These are phyloP conservation scores for Yamagishiella unicocca DNA, from an alignment of 139 green algal genomes.

Conservation along the genomic window DNA sequence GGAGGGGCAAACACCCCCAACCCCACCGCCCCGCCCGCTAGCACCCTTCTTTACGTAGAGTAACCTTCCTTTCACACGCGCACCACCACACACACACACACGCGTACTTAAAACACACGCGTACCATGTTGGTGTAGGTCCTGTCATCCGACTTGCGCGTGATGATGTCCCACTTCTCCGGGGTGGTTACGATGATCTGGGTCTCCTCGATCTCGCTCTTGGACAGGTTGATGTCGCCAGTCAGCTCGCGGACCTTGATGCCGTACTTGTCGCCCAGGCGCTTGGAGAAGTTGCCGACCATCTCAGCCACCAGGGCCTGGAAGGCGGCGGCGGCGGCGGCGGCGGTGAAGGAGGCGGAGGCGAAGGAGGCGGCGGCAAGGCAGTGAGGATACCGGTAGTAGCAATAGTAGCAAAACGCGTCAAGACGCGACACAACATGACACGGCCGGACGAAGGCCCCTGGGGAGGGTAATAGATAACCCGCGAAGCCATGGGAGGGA, in stretches of 20 bases:
- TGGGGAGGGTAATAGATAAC: too few species aligned
- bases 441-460: too few species aligned
- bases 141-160: constrained; percentile 95
- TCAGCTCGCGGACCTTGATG: constrained; percentile 86
- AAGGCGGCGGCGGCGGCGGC: too few species aligned
- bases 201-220: constrained; percentile 94
- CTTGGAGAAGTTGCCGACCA: constrained; percentile 95
- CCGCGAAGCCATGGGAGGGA: too few species aligned
- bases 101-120: not conserved
- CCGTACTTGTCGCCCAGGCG: constrained; percentile 73
- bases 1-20: not conserved
- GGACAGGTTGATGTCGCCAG: constrained; percentile 92
- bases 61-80: too few species aligned
- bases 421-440: too few species aligned
- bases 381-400: not conserved
- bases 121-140: constrained; percentile 91
- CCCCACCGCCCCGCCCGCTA: not conserved
- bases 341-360: not conserved
- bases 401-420: not conserved
- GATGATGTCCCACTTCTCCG: constrained; percentile 99
- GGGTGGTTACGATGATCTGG: constrained; percentile 98
- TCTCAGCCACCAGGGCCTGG: constrained; percentile 97
- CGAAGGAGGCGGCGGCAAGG: not conserved
- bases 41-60: not conserved
- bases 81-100: too few species aligned